Evolutionary conservation across 192 early-diverging fungal genomes (phyloP).

Genomic region (Umbelopsis isabellina): DNA sequence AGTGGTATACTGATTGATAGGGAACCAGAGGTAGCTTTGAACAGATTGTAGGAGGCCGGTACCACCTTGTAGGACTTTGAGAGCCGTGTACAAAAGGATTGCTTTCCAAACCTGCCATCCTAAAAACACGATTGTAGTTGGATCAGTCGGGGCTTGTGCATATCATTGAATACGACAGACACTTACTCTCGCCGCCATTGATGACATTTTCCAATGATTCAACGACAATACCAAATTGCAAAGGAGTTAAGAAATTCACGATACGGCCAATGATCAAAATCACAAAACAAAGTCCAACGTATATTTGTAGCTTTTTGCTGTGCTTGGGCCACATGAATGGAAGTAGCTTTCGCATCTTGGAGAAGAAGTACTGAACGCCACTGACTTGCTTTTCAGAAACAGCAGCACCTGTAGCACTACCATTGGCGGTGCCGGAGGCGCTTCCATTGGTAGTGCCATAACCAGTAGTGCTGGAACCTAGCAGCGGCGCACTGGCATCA

Average conservation of each 20-base stretch:
- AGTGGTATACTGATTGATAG: conserved; percentile 91
- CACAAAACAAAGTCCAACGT: conserved; percentile 70
- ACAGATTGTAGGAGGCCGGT: conserved; percentile 71
- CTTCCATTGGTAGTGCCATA: conserved; percentile 7
- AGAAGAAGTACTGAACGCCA: conserved; percentile 50
- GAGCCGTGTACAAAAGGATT: conserved; percentile 63
- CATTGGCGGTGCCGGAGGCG: conserved; percentile 33
- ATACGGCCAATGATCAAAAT: conserved; percentile 66
- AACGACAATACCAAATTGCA: conserved; percentile 84
- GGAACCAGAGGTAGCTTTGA: conserved; percentile 92
- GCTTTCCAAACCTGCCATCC: conserved; percentile 37
- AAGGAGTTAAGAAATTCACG: conserved; percentile 85
- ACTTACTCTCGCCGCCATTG: conserved; percentile 12
- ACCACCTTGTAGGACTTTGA: conserved; percentile 78
- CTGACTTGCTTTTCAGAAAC: conserved; percentile 33
- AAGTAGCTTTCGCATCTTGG: conserved; percentile 64
- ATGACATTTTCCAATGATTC: conserved; percentile 41
- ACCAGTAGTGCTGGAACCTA: conserved; percentile 24
- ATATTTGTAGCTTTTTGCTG: conserved; percentile 61
- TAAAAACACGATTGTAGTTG: conserved; percentile 40
- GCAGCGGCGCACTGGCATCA: conserved; percentile 35
- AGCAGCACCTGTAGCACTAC: conserved; percentile 20
- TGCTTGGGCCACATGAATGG: conserved; percentile 87
- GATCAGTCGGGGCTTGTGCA: neutral
- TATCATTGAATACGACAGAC: neutral